Percentiles rank a stretch among this genome's conserved stretches.
phyloP scores from a whole-genome alignment of 805 yeast genomes.

The Starmerella sp. region DNA sequence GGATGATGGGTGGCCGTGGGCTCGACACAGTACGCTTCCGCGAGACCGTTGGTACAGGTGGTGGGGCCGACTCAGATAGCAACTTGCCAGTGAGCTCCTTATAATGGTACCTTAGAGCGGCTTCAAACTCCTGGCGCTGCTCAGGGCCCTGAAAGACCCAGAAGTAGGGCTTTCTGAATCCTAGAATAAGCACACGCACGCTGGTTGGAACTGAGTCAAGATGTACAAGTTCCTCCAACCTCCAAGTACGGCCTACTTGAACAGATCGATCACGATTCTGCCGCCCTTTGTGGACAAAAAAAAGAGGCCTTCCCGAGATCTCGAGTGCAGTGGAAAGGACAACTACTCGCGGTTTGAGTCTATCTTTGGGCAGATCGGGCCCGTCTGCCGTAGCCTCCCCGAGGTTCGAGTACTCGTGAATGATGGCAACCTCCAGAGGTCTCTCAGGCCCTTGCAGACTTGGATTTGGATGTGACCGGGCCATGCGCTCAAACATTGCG shows the following conservation, averaged over 20 bases:
- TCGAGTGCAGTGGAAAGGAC: conserved; percentile 10
- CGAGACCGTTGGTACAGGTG: conserved; percentile 12
- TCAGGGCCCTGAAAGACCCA: conserved; percentile 59
- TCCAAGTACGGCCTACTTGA: conserved; percentile 93
- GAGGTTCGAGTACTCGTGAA: conserved; percentile 14
- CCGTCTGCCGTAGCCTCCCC: conserved; percentile 13
- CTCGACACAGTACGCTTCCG: conserved; percentile 8
- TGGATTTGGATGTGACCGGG: conserved; percentile 10
- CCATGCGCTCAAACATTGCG: conserved; percentile 11
- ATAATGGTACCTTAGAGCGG: conserved; percentile 41
- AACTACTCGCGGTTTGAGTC: conserved; percentile 19
- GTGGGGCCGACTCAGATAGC: conserved; percentile 3
- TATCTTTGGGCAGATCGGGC: neutral
- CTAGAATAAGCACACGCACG: conserved; percentile 35
- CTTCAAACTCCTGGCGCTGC: conserved; percentile 49
- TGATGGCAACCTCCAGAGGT: conserved; percentile 4
- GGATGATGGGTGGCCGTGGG: neutral
- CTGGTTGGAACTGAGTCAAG: conserved; percentile 41
- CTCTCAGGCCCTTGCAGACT: conserved; percentile 12
- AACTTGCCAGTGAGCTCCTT: conserved; percentile 32
- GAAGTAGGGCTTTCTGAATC: conserved; percentile 66
- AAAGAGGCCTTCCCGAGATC: conserved; percentile 29
- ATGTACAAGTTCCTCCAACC: conserved; percentile 52
- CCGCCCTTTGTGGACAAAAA: conserved; percentile 68
- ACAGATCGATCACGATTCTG: conserved; percentile 60